Base-by-base conservation (phyloP, 2,329 filamentous ascomycete genomes). In the Pyrenophora teres region DNA sequence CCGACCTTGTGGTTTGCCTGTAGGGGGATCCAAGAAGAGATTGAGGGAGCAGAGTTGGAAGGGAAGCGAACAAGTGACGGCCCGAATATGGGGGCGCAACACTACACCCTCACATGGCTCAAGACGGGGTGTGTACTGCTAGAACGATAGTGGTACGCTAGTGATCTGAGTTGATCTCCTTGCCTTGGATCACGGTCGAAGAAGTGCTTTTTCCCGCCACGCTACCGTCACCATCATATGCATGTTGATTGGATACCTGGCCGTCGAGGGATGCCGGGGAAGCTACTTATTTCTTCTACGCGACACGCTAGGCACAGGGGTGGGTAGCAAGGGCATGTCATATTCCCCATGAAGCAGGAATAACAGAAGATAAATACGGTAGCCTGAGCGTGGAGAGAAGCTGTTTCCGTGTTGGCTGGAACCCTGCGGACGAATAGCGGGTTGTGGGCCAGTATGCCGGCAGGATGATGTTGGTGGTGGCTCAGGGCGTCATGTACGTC, bases 1-100 rank as follows among this genome's bases (percentile, higher is more conserved):
- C 57, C 39, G 41, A 33, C 39, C 47, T 31, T 33, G 33, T 48
- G 38, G 47, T 38, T 33, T 25, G 18, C 7, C 27, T 30, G 27
- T 30, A 13, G 10, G 27, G 13, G 12, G 2, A 30, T 30, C 27
- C 9, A 13, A 12, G 27, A 30, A 9, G 27, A 13, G 27, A 30
- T 12, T 10, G 10, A 30, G 27, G 12, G 27, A 30, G 27, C 10
- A 30, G 27, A 30, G 27, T 30, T 12, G 10, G 10, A 13, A 13
- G 27, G 27, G 27, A 10, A 12, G 27, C 27, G 10, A 30, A 30
- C 12, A 30, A 30, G 10, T 30, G 27, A 30, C 27, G 27, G 27
- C 9, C 27, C 27, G 27, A 30, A 30, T 10, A 30, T 30, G 27
- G 27, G 27, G 27, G 27, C 27, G 27, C 27, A 10, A 30, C 9